Conservation (phyloP, 1,284 basidiomycete genomes). For the Xerocomus amazonicus region DNA sequence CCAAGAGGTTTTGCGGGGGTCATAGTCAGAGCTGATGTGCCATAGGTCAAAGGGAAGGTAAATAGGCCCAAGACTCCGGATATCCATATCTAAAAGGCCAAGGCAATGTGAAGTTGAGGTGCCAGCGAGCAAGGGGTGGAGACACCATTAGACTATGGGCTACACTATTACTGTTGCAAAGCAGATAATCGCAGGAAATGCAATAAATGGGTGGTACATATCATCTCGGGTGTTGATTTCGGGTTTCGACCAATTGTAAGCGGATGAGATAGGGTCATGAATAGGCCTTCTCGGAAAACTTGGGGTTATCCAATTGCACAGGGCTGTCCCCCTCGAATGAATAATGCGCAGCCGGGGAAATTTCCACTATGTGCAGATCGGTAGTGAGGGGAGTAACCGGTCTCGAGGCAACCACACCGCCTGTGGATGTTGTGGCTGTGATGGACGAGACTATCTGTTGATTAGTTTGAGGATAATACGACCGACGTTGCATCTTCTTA, state of each 20-base stretch:
- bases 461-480: slow-evolving; percentile 79
- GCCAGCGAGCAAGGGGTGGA: slow-evolving; percentile 11
- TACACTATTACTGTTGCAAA: slow-evolving; percentile 19
- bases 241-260: not conserved
- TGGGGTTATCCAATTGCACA: slow-evolving; percentile 21
- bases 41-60: slow-evolving; percentile 12
- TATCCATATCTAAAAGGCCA: slow-evolving; percentile 13
- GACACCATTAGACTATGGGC: slow-evolving; percentile 19
- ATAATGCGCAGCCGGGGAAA: slow-evolving; percentile 16
- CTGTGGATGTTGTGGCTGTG: slow-evolving; percentile 44
- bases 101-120: slow-evolving; percentile 8
- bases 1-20: slow-evolving; percentile 25
- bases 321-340: slow-evolving; percentile 23
- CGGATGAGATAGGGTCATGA: slow-evolving; percentile 19
- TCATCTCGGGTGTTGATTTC: slow-evolving; percentile 7
- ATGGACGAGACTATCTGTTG: slow-evolving; percentile 56
- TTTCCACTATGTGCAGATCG: slow-evolving; percentile 20
- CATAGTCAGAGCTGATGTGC: slow-evolving; percentile 12
- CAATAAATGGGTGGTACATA: slow-evolving; percentile 26
- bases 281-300: slow-evolving; percentile 27
- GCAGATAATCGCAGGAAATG: slow-evolving; percentile 22
- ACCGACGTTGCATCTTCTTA: slow-evolving; percentile 77
- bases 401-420: slow-evolving; percentile 41
- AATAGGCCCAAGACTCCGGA: slow-evolving; percentile 9
- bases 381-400: slow-evolving; percentile 43